Conservation (phyloP, 2,329 filamentous ascomycete species). For the Penicillium aurantiogriseum region DNA sequence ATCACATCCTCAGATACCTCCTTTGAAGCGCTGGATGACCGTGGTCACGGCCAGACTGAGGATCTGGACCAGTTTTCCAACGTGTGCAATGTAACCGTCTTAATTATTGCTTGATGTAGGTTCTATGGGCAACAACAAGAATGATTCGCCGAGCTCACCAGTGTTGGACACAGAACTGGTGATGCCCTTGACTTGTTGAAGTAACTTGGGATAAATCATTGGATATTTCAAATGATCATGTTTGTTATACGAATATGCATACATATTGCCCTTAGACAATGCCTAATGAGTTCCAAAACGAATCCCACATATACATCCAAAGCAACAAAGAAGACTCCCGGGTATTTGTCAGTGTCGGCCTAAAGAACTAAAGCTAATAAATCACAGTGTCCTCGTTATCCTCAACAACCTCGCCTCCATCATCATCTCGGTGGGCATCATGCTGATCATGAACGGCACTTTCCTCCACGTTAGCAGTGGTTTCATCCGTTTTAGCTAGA, state of each 20-base stretch:
- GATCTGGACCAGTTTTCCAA: background rate
- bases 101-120: background rate
- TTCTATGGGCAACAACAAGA: too few relatives aligned
- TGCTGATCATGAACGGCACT: conserved; percentile 41
- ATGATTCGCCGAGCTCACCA: background rate
- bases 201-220: background rate
- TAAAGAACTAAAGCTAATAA: conserved; percentile 55
- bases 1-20: background rate
- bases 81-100: background rate
- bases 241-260: background rate
- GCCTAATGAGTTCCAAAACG: background rate
- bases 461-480: conserved; percentile 30
- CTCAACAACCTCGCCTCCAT: conserved; percentile 73
- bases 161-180: background rate
- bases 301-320: background rate
- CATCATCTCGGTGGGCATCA: conserved; percentile 57
- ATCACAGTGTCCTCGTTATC: conserved; percentile 89
- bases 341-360: conserved; percentile 1
- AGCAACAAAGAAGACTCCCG: background rate
- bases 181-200: background rate
- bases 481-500: conserved; percentile 20
- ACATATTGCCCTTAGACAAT: background rate
- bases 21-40: background rate
- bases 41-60: background rate
- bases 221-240: background rate